phyloP scores from a whole-genome alignment of 23 red algal genomes.

The Gracilaria domingensis region DNA sequence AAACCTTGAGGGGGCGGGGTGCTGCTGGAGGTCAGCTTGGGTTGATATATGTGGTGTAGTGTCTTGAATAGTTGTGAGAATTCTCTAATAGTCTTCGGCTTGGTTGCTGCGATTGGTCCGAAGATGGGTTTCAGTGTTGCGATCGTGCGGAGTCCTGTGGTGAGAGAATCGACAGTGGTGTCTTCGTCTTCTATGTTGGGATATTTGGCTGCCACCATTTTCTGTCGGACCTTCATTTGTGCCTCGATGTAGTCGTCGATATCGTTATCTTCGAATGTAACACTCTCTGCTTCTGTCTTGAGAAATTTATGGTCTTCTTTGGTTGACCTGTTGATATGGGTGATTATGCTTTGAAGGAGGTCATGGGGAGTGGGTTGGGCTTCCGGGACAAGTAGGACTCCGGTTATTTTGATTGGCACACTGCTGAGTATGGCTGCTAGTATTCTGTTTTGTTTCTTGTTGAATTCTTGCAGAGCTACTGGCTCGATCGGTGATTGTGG shows the following conservation, averaged over 20 bases:
- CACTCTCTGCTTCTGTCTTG: neutral
- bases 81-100: neutral
- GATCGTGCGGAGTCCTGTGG: neutral
- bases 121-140: neutral
- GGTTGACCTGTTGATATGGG: neutral
- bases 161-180: neutral
- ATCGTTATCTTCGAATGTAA: neutral
- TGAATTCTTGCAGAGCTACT: neutral
- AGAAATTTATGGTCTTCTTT: neutral
- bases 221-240: neutral
- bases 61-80: neutral
- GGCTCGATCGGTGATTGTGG: neutral
- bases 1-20: neutral
- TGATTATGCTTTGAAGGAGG: neutral
- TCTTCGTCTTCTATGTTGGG: neutral
- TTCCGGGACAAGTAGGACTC: neutral
- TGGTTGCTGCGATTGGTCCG: neutral
- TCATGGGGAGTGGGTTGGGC: neutral
- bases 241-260: neutral
- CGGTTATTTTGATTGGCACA: neutral
- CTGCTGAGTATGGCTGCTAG: neutral
- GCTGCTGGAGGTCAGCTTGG: neutral
- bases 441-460: neutral
- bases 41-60: neutral
- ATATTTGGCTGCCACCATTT: neutral